These are phyloP conservation scores for Curvularia eragrostidis DNA, from an alignment of 2,329 filamentous ascomycete genomes.

Conservation along the genomic window DNA sequence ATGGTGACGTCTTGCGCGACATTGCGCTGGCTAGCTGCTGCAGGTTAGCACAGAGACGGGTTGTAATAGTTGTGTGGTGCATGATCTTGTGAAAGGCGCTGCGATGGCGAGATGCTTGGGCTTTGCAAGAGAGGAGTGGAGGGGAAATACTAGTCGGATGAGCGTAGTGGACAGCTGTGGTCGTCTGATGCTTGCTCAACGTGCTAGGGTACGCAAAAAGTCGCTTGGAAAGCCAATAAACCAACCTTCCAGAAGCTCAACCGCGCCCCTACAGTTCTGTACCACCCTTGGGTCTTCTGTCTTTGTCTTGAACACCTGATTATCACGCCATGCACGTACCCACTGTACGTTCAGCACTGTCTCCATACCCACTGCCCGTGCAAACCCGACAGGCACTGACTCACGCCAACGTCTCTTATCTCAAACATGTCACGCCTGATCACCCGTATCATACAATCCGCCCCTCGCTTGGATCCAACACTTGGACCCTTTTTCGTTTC, in stretches of 20 bases:
- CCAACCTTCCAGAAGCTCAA: background rate
- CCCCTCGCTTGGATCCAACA: background rate
- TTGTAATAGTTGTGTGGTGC: background rate
- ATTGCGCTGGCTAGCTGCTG: background rate
- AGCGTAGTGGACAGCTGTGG: background rate
- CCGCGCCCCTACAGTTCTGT: background rate
- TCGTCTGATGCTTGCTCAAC: background rate
- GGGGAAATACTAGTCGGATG: background rate
- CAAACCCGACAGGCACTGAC: background rate
- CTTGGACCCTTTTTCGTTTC: background rate
- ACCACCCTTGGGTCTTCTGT: background rate
- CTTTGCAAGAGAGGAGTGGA: background rate
- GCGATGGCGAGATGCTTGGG: background rate
- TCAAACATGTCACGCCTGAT: slow-evolving; percentile 12
- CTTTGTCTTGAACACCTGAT: background rate
- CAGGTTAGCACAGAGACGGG: background rate
- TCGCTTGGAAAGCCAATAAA: background rate
- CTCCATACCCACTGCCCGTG: background rate
- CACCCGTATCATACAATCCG: background rate
- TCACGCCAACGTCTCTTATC: background rate
- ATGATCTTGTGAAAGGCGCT: background rate
- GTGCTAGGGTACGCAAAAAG: background rate
- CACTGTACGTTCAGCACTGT: background rate
- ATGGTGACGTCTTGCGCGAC: background rate
- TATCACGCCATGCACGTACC: slow-evolving; percentile 3